These are phyloP conservation scores for Penicillium pancosmium DNA, from an alignment of 495 filamentous ascomycete species.

Conservation along the genomic window DNA sequence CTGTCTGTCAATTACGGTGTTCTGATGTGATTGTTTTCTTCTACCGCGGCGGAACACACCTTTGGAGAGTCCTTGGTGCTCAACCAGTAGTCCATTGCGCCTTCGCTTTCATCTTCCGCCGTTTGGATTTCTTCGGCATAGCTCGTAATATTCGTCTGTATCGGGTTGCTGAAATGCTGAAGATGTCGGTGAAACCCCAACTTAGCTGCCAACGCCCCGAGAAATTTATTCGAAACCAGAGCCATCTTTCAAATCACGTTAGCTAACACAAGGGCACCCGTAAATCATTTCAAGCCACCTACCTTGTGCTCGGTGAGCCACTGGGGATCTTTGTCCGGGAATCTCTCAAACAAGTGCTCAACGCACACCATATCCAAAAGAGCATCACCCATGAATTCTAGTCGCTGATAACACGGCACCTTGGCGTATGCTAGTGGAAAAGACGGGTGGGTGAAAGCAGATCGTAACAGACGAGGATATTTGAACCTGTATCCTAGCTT, in stretches of 20 bases:
- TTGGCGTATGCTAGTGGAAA: slow-evolving; percentile 70
- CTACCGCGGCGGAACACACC: slow-evolving; percentile 25
- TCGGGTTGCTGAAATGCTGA: slow-evolving; percentile 55
- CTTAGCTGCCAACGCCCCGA: slow-evolving; percentile 77
- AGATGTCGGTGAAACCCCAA: slow-evolving; percentile 79
- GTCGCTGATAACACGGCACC: slow-evolving; percentile 85
- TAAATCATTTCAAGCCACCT: slow-evolving; percentile 7
- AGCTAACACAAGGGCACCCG: slow-evolving; percentile 3
- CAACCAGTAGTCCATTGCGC: slow-evolving; percentile 80
- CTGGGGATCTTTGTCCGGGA: slow-evolving; percentile 82
- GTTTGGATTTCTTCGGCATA: slow-evolving; percentile 70
- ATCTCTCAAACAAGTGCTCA: slow-evolving; percentile 73
- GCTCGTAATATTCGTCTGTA: slow-evolving; percentile 65
- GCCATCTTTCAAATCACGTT: slow-evolving; percentile 64
- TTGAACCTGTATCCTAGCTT: slow-evolving; percentile 80
- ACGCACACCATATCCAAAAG: slow-evolving; percentile 88
- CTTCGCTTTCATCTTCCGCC: slow-evolving; percentile 53
- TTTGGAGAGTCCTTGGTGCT: slow-evolving; percentile 73
- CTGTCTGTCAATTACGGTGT: neutral
- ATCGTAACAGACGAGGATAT: slow-evolving; percentile 74
- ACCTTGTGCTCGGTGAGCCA: slow-evolving; percentile 98
- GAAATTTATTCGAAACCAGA: slow-evolving; percentile 96
- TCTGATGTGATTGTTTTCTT: too few species aligned
- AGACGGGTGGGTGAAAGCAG: slow-evolving; percentile 89
- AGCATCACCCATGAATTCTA: slow-evolving; percentile 93